Conservation (phyloP, 805 yeast species). For the Candida argentea region DNA sequence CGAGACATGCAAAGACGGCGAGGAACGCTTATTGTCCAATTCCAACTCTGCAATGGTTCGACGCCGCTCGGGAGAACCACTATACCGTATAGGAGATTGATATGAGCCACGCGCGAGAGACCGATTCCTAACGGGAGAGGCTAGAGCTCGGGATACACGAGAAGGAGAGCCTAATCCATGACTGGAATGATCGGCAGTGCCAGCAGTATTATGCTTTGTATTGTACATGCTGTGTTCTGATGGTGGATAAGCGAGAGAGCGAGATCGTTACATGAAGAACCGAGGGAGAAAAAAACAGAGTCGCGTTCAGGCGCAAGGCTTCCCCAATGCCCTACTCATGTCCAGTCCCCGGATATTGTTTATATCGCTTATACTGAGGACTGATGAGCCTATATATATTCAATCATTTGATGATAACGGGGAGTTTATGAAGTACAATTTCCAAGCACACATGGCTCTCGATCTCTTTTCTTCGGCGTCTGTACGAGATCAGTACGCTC, state of each 20-base stretch:
- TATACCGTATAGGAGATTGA: constrained; percentile 4
- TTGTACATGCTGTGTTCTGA: not conserved
- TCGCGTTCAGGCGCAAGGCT: no score
- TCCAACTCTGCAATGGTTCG: constrained; percentile 4
- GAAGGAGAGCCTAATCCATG: no score
- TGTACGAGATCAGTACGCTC: no score
- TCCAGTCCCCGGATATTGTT: no score
- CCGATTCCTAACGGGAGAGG: no score
- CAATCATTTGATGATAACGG: constrained; percentile 39
- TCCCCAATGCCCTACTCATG: no score
- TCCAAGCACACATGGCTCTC: constrained; percentile 65
- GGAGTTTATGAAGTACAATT: constrained; percentile 50
- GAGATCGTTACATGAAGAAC: not conserved
- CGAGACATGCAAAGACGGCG: no score
- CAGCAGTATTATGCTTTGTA: not conserved
- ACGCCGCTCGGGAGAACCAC: constrained; percentile 6
- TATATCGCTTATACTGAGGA: constrained; percentile 48
- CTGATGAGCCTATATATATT: constrained; percentile 50
- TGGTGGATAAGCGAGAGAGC: not conserved
- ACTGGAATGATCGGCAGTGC: no score
- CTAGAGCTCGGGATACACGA: no score
- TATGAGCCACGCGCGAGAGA: no score
- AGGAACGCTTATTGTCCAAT: constrained; percentile 6
- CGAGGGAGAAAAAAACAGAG: not conserved
- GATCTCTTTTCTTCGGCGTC: constrained; percentile 60